Base-by-base conservation (phyloP, 768 basidiomycete genomes). In the Mycena capillaripes region DNA sequence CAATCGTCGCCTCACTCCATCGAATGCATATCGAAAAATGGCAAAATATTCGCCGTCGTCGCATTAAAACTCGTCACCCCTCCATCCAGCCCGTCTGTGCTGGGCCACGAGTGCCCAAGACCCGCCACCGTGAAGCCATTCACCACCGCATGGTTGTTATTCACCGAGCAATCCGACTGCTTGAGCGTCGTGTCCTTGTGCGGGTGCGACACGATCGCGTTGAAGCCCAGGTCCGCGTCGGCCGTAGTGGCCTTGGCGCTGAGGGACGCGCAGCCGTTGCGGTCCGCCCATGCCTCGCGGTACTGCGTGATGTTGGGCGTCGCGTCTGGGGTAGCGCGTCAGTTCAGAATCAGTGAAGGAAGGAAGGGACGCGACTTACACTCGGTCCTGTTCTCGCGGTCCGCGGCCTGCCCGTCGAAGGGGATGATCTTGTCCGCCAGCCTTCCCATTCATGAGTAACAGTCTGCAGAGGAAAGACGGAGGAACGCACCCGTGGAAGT, bases 11-110 rank as follows among this genome's bases (percentile, higher is more conserved):
- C 42, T 21, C 36, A 59, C 23, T 64, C 52, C 53, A 65, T 27
- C 61, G 73, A n/a, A 64, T 71, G 59, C 55, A 58, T 44, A 23
- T 74, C 73, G 48, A 74, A 74, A 40, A 74, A 71, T 57, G 73
- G 73, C 56, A 74, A 29, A 16, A 74, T 71, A 64, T 74, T 62
- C 27, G 73, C 69, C 50, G 70, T 63, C 65, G 73, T 75, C 70
- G 73, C 73, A 34, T 75, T 72, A 42, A 75, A 75, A 1, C 34
- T 48, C 53, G 73, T 65, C n/a, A 69, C 66, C n/a, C 70, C 73
- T 8, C 73, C 73, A 44, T 75, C 73, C 9, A 75, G 66, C 36
- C 73, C 73, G 29, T 32, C 34, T 10, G 70, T 75, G 40, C 53
- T 50, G 2, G 73, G 73, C 73, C 73, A 75, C 66, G 70, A 68